phyloP scores from a whole-genome alignment of 106 monocot genomes.

The Cymbidium sinense region DNA sequence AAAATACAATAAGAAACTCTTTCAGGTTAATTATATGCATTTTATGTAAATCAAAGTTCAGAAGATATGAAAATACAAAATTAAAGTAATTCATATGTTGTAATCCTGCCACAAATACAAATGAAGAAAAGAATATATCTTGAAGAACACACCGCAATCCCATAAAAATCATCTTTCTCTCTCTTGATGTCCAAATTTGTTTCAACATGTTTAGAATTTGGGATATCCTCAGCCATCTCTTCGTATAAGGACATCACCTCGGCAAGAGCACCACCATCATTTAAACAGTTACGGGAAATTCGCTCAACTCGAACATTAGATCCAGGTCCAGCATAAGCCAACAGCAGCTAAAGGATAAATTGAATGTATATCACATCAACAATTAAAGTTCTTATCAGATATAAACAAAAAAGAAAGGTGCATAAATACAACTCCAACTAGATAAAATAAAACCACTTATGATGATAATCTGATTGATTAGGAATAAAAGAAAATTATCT shows the following conservation, averaged over 20 bases:
- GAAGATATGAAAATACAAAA: neutral
- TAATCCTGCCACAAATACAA: neutral
- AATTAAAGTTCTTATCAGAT: too few relatives aligned
- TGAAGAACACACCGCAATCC: constrained; percentile 53
- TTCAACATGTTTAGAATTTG: constrained; percentile 10
- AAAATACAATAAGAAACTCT: constrained; percentile 5
- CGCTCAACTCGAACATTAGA: constrained; percentile 76
- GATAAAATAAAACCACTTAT: neutral
- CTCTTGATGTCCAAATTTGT: constrained; percentile 9
- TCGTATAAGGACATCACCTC: constrained; percentile 82
- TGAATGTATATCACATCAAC: neutral
- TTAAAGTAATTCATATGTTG: neutral
- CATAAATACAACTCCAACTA: neutral
- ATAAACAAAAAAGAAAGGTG: neutral
- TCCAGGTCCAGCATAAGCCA: constrained; percentile 58
- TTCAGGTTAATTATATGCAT: neutral
- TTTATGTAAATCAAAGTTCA: neutral
- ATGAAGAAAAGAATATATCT: neutral
- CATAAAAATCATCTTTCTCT: constrained; percentile 28
- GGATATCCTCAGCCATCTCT: constrained; percentile 22
- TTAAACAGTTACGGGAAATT: constrained; percentile 46
- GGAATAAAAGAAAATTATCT: neutral
- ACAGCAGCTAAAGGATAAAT: constrained; percentile 46
- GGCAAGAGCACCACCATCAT: constrained; percentile 72
- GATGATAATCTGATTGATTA: neutral